Evolutionary conservation across 352 stramenopile genomes (phyloP), one percentile per base, ranked within the genome.

Genomic region (Thalassiosira pacifica): DNA sequence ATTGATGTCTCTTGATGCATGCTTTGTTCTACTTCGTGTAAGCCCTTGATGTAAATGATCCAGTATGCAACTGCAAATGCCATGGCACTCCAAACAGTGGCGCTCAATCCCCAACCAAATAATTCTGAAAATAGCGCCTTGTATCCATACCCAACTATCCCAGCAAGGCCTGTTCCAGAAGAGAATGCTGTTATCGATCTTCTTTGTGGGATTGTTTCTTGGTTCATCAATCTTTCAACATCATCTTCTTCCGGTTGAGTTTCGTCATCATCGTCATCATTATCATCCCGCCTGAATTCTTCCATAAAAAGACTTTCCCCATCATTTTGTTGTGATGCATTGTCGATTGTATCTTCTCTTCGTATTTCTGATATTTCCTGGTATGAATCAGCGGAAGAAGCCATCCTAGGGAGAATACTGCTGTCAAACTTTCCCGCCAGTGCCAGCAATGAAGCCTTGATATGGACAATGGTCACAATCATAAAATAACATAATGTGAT

Each of bases 91-190:
- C 66, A 89, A 26, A 90, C 52, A 9, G 79, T 89, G 13, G 27
- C 61, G 69, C 57, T 83, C 18, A 91, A 65, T 37, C 75, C 42
- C 37, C 75, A 87, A 24, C 57, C 69, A 52, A 91, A 75, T n/a
- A 76, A 67, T 59, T 91, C 68, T 40, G 76, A 87, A 52, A 78
- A 85, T 18, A 92, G 59, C 42, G 80, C 86, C 59, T 86, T 89
- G 74, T 83, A 92, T 45, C 81, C 93, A 83, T 98, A 98, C 8
- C 96, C 96, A 19, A 96, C 96, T 11, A 98, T 93, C 0, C 96
- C 97, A 0, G 96, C 96, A 34, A 98, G 93, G 10, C 97, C 97
- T 32, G 97, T 98, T 24, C 97, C 96, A 67, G 95, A 98, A 19
- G 96, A 96, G 94, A 96, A 98, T 69, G 92, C 97, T 63, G 96